Base-by-base conservation (phyloP, 2,329 filamentous ascomycete genomes). In the Arthroderma sp. region DNA sequence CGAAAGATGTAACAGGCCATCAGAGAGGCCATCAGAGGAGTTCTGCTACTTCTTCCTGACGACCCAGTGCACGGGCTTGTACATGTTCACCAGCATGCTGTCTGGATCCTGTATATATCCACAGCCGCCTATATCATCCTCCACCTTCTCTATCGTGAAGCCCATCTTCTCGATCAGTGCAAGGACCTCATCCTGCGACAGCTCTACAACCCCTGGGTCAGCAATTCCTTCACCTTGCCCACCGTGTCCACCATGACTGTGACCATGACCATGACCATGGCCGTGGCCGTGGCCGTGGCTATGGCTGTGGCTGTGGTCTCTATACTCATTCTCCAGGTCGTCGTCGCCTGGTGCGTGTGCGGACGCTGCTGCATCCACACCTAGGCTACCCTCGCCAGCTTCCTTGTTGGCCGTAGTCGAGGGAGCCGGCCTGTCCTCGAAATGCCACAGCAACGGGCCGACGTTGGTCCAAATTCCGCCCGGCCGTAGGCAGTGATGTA, bases 381-480 rank as follows among this genome's bases (percentile, higher is more conserved):
- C 53, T 33, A n/a, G n/a, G n/a, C 59, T 63, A 5, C 33, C 58
- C n/a, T 56, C 11, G 79, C 75, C 65, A 81, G 76, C 62, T 79
- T 78, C 39, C 81, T 80, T 43, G 13, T 23, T 6, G 4, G 37
- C 37, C 11, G 23, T n/a, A 31, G 23, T 19, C 13, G 41, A 25
- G 4, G 47, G 51, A 0, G 81, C 81, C 0, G 81, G 78, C 43
- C 85, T 80, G 63, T 89, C 86, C 68, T 94, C 89, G 69, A 94
- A 97, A 70, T 98, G 94, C 93, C 93, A 98, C 41, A 97, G 76
- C 56, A 98, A 73, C 0, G 93, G 93, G 0, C 93, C 93, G 23
- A 95, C 76, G 66, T 98, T 98, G 67, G 95, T 80, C 76, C 95
- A 87, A 2, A 95, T 66, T 0, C 93, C 93, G 25, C 86, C 87